Conservation (phyloP, 2,329 filamentous ascomycete species). For the Diplodia mutila region DNA sequence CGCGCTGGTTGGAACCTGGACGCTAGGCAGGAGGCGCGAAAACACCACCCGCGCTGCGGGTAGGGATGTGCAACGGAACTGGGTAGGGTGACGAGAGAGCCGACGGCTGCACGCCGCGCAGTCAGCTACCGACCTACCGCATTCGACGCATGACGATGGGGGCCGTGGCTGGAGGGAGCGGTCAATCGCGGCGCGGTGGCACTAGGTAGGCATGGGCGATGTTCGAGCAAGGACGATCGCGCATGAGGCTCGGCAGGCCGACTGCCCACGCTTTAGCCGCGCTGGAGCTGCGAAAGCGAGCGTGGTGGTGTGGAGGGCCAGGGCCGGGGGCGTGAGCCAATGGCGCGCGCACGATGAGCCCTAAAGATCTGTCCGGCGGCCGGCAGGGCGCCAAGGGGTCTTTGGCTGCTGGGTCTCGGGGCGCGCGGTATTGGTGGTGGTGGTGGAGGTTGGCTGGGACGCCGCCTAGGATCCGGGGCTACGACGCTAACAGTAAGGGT, state of each 20-base stretch:
- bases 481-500: background rate
- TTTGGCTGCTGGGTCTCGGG: conserved; percentile 18
- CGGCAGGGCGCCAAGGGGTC: conserved; percentile 14
- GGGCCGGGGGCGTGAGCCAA: conserved; percentile 16
- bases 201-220: conserved; percentile 24
- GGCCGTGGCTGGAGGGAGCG: conserved; percentile 26
- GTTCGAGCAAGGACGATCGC: conserved; percentile 26
- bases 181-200: conserved; percentile 23
- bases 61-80: conserved; percentile 17
- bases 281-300: conserved; percentile 20
- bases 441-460: conserved; percentile 10
- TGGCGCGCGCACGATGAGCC: conserved; percentile 17
- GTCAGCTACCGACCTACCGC: conserved; percentile 24
- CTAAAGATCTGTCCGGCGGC: conserved; percentile 24
- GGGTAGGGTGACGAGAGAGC: conserved; percentile 23
- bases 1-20: conserved; percentile 22
- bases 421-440: conserved; percentile 16
- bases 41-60: conserved; percentile 24
- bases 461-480: conserved; percentile 22
- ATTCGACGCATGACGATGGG: conserved; percentile 24
- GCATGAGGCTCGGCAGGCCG: conserved; percentile 27
- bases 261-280: conserved; percentile 22
- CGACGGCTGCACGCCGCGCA: conserved; percentile 19
- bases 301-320: conserved; percentile 13
- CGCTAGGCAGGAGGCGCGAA: conserved; percentile 24